Evolutionary conservation across 129 eudicot genomes (phyloP), one percentile per base, ranked within the genome.

Genomic region (Tanacetum coccineum): DNA sequence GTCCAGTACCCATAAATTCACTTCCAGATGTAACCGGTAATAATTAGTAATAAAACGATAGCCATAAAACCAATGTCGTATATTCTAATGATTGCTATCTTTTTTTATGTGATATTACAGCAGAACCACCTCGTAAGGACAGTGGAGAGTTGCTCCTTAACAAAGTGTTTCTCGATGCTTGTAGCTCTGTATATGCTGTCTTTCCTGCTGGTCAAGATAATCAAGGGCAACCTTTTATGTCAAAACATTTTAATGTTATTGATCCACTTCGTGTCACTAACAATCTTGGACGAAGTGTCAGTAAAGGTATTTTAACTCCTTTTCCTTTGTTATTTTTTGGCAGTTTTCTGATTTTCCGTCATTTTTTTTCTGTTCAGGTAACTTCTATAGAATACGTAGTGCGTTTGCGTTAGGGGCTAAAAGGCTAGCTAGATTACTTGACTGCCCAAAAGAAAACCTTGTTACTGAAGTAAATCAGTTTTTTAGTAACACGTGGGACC

Each of bases 201-300:
- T 78, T 77, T 65, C 99, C 97, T 3, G 72, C 70, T 74, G 95
- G 97, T 58, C 94, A 74, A 69, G 97, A 89, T 57, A 94, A 78
- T 68, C 91, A 84, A 74, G 95, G 93, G n/a, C 96, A 84, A 21
- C 76, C 89, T 42, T 94, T 94, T 74, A 20, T 81, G 76, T 82
- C 94, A 13, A 94, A 94, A 67, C 83, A 83, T 85, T 89, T 89
- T 50, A 94, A 94, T 44, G 95, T 94, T 22, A 85, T 94, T 18
- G 99, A 94, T 80, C 97, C 97, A 17, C 70, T 94, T 36, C 97
- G 99, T 13, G 87, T 82, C 44, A 89, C 80, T 82, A 94, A 94
- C 79, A 94, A 94, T 73, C 97, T 94, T 58, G 99, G 99, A 51
- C 82, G 99, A 54, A 94, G 99, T 85, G 97, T 94, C 40, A 89